phyloP scores from a whole-genome alignment of 2,329 filamentous ascomycete species.

The Fusarium sp. region DNA sequence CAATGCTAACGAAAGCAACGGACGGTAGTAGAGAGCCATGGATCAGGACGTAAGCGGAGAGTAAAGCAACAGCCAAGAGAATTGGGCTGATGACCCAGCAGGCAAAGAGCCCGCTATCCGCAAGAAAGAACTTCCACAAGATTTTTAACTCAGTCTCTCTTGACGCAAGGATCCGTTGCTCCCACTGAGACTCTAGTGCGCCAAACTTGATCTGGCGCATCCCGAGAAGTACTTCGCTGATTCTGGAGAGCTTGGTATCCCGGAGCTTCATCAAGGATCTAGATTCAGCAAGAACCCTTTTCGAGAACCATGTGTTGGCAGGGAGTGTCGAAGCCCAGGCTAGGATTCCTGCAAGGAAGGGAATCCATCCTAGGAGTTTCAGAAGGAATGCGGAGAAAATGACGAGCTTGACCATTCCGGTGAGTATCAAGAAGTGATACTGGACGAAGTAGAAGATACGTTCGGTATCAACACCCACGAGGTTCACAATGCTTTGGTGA shows the following conservation, averaged over 20 bases:
- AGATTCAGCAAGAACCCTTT: conserved; percentile 72
- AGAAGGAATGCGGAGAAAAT: conserved; percentile 74
- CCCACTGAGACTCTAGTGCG: conserved; percentile 79
- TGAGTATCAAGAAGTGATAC: conserved; percentile 73
- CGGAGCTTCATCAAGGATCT: conserved; percentile 78
- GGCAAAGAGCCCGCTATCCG: conserved; percentile 71
- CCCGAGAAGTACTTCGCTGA: conserved; percentile 80
- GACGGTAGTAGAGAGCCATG: conserved; percentile 74
- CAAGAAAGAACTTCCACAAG: conserved; percentile 73
- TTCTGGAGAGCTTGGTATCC: conserved; percentile 78
- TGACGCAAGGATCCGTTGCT: conserved; percentile 70
- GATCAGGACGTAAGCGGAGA: conserved; percentile 74
- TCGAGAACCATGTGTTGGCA: conserved; percentile 74
- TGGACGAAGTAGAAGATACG: conserved; percentile 76
- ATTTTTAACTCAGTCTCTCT: conserved; percentile 74
- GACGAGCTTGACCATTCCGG: conserved; percentile 70
- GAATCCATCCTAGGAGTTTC: conserved; percentile 77
- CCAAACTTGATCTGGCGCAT: conserved; percentile 88
- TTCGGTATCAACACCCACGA: conserved; percentile 78
- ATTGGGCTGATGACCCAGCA: conserved; percentile 81
- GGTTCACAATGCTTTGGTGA: conserved; percentile 78
- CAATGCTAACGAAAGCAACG: conserved; percentile 82
- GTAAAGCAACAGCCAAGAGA: conserved; percentile 75
- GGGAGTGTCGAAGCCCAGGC: conserved; percentile 74
- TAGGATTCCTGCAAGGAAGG: conserved; percentile 72